Conservation (phyloP, 768 basidiomycete species). For the Pleurotus tuber-regium region DNA sequence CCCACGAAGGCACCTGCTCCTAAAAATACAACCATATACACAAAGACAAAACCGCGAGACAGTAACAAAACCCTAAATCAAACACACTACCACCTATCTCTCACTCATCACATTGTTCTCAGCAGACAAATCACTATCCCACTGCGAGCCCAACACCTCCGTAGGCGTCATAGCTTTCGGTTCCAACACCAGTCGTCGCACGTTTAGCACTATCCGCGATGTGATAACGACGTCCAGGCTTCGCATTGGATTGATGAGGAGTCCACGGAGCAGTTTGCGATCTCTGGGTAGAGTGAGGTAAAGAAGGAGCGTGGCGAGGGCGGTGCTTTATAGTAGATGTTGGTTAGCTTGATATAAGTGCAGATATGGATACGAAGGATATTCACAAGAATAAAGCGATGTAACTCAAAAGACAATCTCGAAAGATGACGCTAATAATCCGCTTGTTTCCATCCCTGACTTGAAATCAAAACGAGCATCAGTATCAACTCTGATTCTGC, state of each 20-base stretch:
- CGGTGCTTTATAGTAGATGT: not conserved
- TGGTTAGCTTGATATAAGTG: not conserved
- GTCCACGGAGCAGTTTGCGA: not conserved
- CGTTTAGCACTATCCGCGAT: constrained; percentile 1
- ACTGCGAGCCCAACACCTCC: not conserved
- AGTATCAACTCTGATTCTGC: not conserved
- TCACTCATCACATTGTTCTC: too few species aligned
- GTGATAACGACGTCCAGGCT: not conserved
- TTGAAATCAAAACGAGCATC: not conserved
- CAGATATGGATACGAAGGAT: not conserved
- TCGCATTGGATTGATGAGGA: constrained; percentile 5
- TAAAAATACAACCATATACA: too few species aligned
- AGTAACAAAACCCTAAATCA: too few species aligned
- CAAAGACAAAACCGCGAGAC: too few species aligned
- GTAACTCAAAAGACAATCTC: not conserved
- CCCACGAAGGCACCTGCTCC: too few species aligned
- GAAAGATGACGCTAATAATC: not conserved
- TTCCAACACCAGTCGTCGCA: not conserved
- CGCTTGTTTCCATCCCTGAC: not conserved
- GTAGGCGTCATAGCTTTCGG: not conserved
- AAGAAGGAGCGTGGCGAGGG: not conserved
- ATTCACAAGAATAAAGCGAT: not conserved
- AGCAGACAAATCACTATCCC: too few species aligned
- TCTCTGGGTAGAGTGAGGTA: not conserved
- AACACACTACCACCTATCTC: too few species aligned